These are phyloP conservation scores for Suillus spraguei DNA, from an alignment of 768 basidiomycete genomes.

Conservation along the genomic window DNA sequence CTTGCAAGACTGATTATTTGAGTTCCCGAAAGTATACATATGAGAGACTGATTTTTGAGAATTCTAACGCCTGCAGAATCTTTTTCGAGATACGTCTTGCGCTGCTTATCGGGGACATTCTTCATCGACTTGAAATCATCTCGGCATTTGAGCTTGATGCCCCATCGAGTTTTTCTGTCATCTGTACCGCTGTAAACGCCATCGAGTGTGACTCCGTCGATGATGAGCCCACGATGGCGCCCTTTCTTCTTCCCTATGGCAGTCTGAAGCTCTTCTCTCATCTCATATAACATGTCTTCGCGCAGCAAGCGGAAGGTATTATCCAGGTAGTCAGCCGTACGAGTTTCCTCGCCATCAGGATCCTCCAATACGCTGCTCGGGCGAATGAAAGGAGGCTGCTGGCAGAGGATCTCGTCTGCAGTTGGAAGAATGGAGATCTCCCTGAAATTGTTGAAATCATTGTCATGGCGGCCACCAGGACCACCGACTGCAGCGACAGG, in stretches of 20 bases:
- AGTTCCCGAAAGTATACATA: slow-evolving; percentile 51
- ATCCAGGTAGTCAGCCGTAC: slow-evolving; percentile 55
- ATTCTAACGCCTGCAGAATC: slow-evolving; percentile 37
- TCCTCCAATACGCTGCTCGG: slow-evolving; percentile 47
- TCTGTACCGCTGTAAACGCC: slow-evolving; percentile 37
- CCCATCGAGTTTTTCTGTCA: slow-evolving; percentile 38
- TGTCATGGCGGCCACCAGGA: slow-evolving; percentile 72
- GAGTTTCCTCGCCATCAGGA: slow-evolving; percentile 36
- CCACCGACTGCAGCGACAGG: slow-evolving; percentile 22
- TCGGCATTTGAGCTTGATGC: slow-evolving; percentile 40
- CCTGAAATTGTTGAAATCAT: slow-evolving; percentile 64
- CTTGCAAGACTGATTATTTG: slow-evolving; percentile 55
- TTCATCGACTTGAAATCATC: slow-evolving; percentile 42
- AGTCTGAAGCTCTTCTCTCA: slow-evolving; percentile 57
- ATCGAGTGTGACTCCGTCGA: slow-evolving; percentile 40
- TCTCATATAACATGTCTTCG: slow-evolving; percentile 63
- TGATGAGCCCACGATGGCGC: slow-evolving; percentile 36
- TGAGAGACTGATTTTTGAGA: slow-evolving; percentile 55
- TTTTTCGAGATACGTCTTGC: slow-evolving; percentile 40
- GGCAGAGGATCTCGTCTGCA: slow-evolving; percentile 53
- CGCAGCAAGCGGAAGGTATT: slow-evolving; percentile 67
- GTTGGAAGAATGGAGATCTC: slow-evolving; percentile 66
- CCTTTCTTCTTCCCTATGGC: slow-evolving; percentile 43
- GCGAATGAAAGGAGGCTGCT: slow-evolving; percentile 50
- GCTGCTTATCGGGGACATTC: slow-evolving; percentile 37